These are phyloP conservation scores for Hypoxylon sp. DNA, from an alignment of 2,329 filamentous ascomycete genomes.

Conservation along the genomic window DNA sequence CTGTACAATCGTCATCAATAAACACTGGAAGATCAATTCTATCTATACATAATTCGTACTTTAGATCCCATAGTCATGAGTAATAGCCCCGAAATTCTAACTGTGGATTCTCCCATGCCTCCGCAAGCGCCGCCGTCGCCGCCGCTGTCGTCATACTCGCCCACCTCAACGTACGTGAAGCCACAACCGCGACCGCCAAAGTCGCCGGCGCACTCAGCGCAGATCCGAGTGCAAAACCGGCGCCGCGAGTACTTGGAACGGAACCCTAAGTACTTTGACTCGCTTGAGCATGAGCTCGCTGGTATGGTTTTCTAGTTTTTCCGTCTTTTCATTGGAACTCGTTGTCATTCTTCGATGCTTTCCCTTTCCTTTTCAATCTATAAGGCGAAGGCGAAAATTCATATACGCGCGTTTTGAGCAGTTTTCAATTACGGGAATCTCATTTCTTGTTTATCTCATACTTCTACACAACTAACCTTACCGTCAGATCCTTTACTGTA, in stretches of 20 bases:
- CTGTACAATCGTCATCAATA: background rate
- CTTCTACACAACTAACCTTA: constrained; percentile 10
- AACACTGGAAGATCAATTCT: background rate
- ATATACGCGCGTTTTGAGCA: background rate
- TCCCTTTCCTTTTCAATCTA: background rate
- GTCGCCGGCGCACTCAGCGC: constrained; percentile 59
- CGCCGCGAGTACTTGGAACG: constrained; percentile 81
- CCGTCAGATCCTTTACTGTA: constrained; percentile 81
- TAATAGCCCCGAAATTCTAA: constrained; percentile 8
- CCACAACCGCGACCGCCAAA: constrained; percentile 63
- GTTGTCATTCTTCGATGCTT: background rate
- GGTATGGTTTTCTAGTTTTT: constrained; percentile 55
- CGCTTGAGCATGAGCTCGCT: constrained; percentile 68
- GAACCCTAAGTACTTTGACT: constrained; percentile 79
- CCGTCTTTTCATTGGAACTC: background rate
- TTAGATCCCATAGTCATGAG: constrained; percentile 19
- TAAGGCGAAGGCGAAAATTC: background rate
- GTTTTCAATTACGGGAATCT: background rate
- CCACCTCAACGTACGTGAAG: constrained; percentile 51
- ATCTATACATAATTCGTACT: background rate
- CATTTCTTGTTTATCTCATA: background rate
- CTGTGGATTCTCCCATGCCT: constrained; percentile 27
- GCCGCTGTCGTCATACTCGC: constrained; percentile 31
- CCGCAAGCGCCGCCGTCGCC: constrained; percentile 38
- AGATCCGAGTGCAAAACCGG: constrained; percentile 78